Base-by-base conservation (phyloP, 2,329 filamentous ascomycete species). In the Phaeosphaeriaceae sp. region DNA sequence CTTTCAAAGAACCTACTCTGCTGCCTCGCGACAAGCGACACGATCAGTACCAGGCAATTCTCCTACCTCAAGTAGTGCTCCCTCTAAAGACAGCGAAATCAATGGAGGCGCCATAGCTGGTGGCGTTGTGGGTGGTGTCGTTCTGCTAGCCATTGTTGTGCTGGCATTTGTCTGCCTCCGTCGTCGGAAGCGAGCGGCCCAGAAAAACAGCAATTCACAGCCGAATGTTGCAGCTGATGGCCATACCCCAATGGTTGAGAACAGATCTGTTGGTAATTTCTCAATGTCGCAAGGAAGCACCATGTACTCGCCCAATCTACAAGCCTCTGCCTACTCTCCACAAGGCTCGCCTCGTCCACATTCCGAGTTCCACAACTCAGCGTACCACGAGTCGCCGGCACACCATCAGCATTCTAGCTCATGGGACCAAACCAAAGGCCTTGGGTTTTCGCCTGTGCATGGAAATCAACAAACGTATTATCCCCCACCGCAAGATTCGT, bases 11-110 rank as follows among this genome's bases (percentile, higher is more conserved):
- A 74, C 74, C 12, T 79, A 79, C 8, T 68, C 70, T 6, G 68
- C 77, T 2, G 63, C 74, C 2, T 63, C 67, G 3, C 75, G 83
- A 17, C 76, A 76, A 2, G 75, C 83, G 1, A 84, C 81, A 1
- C 74, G 81, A 13, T 52, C 68, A 6, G 62, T 78, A 37, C 54
- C 56, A 26, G 26, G 45, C 12, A 39, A 45, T 4, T 12, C 51
- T 26, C 51, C 59, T 3, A 32, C 57, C 20, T 53, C 61, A 7
- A 36, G 52, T 8, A 26, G 48, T 13, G 18, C 46, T 29, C n/a
- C 17, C 3, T 36, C 48, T 43, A 15, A 18, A 6, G 40, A 17
- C 8, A 7, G 16, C 12, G 47, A 36, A 29, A 49, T 48, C 0
- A 63, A 68, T 32, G 54, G 52, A 3, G 69, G 64, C 5, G 62